These are phyloP conservation scores for Wickerhamiella spandovensis DNA, from an alignment of 805 yeast genomes.

Conservation along the genomic window DNA sequence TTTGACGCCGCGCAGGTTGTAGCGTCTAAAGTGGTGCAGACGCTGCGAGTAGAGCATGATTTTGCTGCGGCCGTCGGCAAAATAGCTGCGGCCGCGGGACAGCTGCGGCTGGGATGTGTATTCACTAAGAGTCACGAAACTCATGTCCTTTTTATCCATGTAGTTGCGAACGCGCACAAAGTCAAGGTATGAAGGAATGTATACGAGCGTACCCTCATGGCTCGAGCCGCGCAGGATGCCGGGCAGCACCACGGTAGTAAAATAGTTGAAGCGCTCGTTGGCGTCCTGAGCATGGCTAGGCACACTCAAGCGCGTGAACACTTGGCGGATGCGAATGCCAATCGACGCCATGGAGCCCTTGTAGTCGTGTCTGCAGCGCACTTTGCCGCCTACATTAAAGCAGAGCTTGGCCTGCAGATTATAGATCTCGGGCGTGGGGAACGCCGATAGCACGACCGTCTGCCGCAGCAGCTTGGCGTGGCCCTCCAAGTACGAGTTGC, in stretches of 20 bases:
- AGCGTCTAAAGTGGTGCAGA: conserved; percentile 82
- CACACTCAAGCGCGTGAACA: conserved; percentile 55
- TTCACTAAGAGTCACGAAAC: conserved; percentile 68
- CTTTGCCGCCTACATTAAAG: conserved; percentile 27
- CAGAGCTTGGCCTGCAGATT: conserved; percentile 33
- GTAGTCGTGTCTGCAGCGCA: conserved; percentile 30
- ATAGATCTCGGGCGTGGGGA: conserved; percentile 68
- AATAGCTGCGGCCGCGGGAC: conserved; percentile 55
- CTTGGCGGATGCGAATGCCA: conserved; percentile 43
- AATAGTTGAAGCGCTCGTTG: conserved; percentile 68
- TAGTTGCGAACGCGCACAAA: conserved; percentile 66
- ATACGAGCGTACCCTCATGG: conserved; percentile 64
- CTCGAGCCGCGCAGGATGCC: conserved; percentile 46
- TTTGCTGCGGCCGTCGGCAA: conserved; percentile 47
- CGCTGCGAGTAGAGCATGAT: conserved; percentile 86
- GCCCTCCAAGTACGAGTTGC: conserved; percentile 88
- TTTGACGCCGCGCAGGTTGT: conserved; percentile 72
- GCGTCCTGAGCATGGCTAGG: conserved; percentile 51
- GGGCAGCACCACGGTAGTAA: conserved; percentile 62
- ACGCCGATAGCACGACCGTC: conserved; percentile 62
- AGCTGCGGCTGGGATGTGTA: conserved; percentile 63
- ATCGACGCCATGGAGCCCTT: conserved; percentile 47
- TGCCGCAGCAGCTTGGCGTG: conserved; percentile 64
- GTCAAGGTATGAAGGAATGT: conserved; percentile 78
- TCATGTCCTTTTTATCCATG: conserved; percentile 43